Evolutionary conservation across 495 filamentous ascomycete species (phyloP), one percentile per base, ranked within the genome.

Genomic region (Penicillium fimorum): DNA sequence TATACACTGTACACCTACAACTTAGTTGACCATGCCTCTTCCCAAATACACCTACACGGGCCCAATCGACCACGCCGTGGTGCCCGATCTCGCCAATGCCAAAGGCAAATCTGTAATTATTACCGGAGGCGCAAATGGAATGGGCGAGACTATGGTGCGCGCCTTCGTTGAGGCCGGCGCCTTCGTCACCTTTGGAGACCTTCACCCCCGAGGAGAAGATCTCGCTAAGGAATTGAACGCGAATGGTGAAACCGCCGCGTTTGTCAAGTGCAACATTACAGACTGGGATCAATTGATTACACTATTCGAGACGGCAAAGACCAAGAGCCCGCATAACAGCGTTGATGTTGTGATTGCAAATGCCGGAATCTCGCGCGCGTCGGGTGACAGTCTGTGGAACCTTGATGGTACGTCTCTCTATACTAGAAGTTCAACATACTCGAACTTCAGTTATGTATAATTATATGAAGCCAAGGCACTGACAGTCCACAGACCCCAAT

Each of bases 91-190:
- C 17, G 15, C 15, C 43, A 46, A 46, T 29, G 43, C 25, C 7
- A 46, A 46, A 15, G 43, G 15, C 5, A 46, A 52, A 20, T 40
- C 43, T 6, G 43, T 46, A 1, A 46, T 46, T 6, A 29, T 46
- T 5, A 46, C 43, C 11, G 47, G 47, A n/a, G 47, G 47, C 5
- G 32, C 47, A 24, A 33, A 35, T 22, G 47, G 47, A 13, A 49
- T 49, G 47, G 47, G 47, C 17, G 47, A 49, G 47, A 30, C 47
- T 4, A 49, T 49, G 47, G 47, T 49, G 17, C 47, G 43, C 2
- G 25, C 43, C 24, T 46, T 46, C 43, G n/a, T 4, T 10, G 43
- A 15, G 1, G 43, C 43, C 12, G 43, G 43, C 22, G 43, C 43
- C 5, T 46, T 46, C n/a, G 43, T 46, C 25, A 46, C 43, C 6